Conservation (phyloP, 139 green algal genomes). For the Coelastrella sp. region DNA sequence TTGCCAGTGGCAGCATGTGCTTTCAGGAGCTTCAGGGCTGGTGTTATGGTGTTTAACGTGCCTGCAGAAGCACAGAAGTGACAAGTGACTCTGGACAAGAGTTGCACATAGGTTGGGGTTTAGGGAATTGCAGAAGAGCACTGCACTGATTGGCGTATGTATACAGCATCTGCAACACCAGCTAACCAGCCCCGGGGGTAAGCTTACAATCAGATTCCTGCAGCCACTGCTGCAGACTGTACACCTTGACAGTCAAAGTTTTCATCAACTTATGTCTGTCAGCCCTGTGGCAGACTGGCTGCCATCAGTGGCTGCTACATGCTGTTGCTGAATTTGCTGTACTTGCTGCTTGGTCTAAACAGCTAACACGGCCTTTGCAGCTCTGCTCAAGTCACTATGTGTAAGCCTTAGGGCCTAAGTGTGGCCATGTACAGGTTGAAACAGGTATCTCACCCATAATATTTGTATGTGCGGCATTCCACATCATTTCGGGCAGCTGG, state of each 20-base stretch:
- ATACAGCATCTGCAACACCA: no score
- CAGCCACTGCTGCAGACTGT: no score
- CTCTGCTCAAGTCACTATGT: not conserved
- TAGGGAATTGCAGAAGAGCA: not conserved
- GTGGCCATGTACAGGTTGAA: not conserved
- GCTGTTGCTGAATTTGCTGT: no score
- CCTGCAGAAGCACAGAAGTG: conserved; percentile 12
- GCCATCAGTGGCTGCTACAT: no score
- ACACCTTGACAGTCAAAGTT: no score
- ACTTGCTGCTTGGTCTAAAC: no score
- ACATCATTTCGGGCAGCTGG: not conserved
- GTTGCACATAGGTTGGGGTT: not conserved
- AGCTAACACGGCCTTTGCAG: no score
- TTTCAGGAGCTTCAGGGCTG: conserved; percentile 18
- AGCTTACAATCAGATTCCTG: no score
- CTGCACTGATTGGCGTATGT: not conserved
- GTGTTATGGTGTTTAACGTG: not conserved
- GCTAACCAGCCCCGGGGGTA: no score
- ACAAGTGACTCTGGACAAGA: not conserved
- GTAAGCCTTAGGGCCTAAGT: not conserved
- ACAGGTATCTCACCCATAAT: conserved; percentile 6
- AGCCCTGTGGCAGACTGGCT: no score
- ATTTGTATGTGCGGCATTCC: conserved; percentile 4
- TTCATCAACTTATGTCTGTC: no score
- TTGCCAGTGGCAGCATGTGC: not conserved